phyloP scores from a whole-genome alignment of 148 eudicot genomes.

The Nepenthes mirabilis region DNA sequence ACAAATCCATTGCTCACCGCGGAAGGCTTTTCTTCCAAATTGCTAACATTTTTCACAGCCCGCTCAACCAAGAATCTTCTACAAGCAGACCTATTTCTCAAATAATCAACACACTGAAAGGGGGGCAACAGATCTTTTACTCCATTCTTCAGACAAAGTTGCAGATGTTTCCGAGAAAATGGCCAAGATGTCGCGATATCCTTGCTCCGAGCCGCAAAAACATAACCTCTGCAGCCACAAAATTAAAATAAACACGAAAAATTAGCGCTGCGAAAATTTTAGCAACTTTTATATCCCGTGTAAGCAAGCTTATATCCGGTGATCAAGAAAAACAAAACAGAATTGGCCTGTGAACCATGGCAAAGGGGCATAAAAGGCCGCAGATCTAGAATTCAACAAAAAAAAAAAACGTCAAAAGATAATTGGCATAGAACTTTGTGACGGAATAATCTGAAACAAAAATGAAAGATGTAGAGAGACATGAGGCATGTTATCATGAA shows the following conservation, averaged over 20 bases:
- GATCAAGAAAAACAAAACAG: no score
- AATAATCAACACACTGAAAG: constrained; percentile 39
- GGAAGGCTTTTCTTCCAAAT: constrained; percentile 16
- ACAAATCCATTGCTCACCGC: constrained; percentile 11
- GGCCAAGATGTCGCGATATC: constrained; percentile 77
- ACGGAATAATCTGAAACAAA: no score
- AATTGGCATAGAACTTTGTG: no score
- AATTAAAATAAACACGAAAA: not conserved
- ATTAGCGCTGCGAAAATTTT: not conserved
- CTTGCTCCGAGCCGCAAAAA: constrained; percentile 47
- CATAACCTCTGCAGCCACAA: constrained; percentile 59
- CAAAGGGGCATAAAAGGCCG: no score
- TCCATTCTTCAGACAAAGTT: constrained; percentile 59
- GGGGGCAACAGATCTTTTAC: constrained; percentile 73
- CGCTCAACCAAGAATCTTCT: constrained; percentile 18
- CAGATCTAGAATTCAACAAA: no score
- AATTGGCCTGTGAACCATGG: no score
- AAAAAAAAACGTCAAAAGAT: no score
- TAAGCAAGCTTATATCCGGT: no score
- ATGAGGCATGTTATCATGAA: no score
- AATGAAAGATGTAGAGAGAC: no score
- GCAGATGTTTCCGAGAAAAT: constrained; percentile 58
- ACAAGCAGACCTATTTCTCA: constrained; percentile 15
- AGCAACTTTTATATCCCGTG: no score
- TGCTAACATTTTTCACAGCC: constrained; percentile 22